Conservation (phyloP, 305 asterid genomes). For the Coffea humblotiana region DNA sequence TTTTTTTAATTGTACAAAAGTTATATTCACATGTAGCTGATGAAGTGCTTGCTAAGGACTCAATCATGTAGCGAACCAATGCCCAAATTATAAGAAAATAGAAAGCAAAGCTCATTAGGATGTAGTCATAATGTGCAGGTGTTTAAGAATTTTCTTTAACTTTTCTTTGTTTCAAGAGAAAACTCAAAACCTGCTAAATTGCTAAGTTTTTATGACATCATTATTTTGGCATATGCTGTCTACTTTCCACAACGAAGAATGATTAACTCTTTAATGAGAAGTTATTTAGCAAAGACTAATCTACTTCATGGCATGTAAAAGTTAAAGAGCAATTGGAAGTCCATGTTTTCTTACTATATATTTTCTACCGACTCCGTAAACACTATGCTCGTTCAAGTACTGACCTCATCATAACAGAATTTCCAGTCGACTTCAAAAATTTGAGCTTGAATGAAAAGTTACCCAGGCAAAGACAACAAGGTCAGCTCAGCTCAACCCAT, state of each 20-base stretch:
- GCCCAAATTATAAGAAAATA: neutral
- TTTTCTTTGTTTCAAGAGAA: neutral
- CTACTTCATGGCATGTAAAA: neutral
- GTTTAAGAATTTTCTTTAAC: neutral
- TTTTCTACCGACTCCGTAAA: neutral
- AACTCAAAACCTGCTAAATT: neutral
- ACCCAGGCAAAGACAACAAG: neutral
- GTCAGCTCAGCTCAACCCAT: neutral
- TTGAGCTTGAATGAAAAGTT: neutral
- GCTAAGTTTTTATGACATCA: too few species aligned
- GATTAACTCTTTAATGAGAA: neutral
- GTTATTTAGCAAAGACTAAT: neutral
- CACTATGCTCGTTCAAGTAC: neutral
- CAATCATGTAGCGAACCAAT: neutral
- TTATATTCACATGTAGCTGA: neutral
- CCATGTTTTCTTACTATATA: too few species aligned
- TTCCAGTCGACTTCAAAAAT: neutral
- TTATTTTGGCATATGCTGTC: neutral
- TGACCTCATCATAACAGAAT: neutral
- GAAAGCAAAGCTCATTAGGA: neutral
- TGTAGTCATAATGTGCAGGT: neutral
- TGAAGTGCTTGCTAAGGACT: neutral
- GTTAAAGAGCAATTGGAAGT: neutral
- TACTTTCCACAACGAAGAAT: neutral
- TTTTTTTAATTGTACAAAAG: neutral